Evolutionary conservation across 495 filamentous ascomycete genomes (phyloP).

Genomic region (Aspergillus incahuasiensis): DNA sequence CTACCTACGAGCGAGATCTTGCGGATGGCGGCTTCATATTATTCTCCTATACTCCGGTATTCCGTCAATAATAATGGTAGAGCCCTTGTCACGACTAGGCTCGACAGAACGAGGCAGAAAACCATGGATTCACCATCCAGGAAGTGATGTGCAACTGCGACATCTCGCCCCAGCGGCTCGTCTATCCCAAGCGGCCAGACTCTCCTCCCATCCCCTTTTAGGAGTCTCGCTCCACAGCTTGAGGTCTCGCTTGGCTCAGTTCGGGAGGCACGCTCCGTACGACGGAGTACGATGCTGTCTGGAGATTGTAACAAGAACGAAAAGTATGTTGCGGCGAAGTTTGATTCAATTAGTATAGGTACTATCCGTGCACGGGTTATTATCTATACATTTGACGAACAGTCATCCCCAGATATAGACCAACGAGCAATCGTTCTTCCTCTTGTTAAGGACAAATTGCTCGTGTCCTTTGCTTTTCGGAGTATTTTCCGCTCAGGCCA

Average conservation of each 20-base stretch:
- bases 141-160: not conserved
- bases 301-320: not conserved
- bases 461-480: conserved; percentile 3
- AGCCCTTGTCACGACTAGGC: too few relatives aligned
- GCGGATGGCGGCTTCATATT: too few relatives aligned
- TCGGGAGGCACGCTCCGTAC: too few relatives aligned
- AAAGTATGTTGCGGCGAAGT: not conserved
- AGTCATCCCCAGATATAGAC: not conserved
- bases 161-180: not conserved
- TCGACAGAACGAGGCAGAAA: too few relatives aligned
- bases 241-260: conserved; percentile 1
- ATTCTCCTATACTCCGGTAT: too few relatives aligned
- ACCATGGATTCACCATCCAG: not conserved
- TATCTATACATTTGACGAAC: conserved; percentile 5
- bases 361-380: not conserved
- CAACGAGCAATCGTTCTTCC: not conserved
- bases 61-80: too few relatives aligned
- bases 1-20: too few relatives aligned
- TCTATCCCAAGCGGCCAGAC: conserved; percentile 6
- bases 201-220: not conserved
- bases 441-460: not conserved
- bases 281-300: too few relatives aligned
- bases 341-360: conserved; percentile 2
- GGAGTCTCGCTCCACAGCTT: not conserved
- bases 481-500: not conserved